Evolutionary conservation across 225 moss, liverwort and hornwort genomes (phyloP).

Genomic region (Rhytidiadelphus loreus): DNA sequence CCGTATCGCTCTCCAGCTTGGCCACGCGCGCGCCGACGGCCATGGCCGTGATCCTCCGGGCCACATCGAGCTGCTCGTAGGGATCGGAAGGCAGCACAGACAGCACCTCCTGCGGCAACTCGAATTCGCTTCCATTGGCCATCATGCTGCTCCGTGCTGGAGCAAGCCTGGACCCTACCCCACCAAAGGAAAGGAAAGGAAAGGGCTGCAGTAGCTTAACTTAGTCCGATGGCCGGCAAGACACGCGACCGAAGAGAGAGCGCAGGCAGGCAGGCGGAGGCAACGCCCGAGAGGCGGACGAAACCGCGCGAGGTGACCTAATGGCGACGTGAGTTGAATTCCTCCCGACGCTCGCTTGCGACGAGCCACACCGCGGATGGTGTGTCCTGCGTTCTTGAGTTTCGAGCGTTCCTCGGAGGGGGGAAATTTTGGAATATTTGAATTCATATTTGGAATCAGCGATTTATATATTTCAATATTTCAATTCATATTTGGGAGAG

Average conservation of each 20-base stretch:
- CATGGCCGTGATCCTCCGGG: constrained; percentile 79
- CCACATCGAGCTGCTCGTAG: constrained; percentile 88
- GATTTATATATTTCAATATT: neutral
- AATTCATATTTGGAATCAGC: neutral
- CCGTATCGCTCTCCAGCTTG: constrained; percentile 65
- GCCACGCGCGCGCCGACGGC: constrained; percentile 68
- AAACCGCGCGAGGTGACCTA: neutral
- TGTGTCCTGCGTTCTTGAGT: neutral
- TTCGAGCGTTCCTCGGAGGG: neutral
- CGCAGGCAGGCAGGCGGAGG: neutral
- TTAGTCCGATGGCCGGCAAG: neutral
- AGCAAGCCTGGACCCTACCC: neutral
- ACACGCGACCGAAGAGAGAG: neutral
- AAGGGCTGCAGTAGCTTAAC: neutral
- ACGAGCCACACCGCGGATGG: neutral
- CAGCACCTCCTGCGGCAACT: constrained; percentile 67
- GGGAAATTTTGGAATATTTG: neutral
- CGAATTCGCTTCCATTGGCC: constrained; percentile 57
- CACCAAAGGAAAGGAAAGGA: neutral
- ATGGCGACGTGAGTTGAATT: neutral
- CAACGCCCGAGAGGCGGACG: neutral
- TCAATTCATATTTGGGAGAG: neutral
- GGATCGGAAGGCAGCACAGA: constrained; percentile 79
- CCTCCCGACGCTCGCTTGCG: neutral
- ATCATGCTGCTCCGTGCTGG: neutral